Base-by-base conservation (phyloP, 2,329 filamentous ascomycete species). In the Elsinoe ampelina region DNA sequence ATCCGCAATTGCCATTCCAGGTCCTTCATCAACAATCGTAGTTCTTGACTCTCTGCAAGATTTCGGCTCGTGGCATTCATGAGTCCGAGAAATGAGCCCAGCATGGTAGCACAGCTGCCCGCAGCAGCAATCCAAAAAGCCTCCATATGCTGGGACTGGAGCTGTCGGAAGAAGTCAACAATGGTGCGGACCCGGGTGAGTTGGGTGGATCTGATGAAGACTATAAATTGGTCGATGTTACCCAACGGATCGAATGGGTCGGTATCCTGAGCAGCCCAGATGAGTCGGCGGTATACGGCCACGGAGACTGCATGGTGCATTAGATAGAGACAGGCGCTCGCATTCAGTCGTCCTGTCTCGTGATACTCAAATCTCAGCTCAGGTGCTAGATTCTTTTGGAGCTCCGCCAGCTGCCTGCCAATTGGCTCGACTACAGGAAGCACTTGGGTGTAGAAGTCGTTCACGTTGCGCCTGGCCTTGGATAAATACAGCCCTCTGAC, bases 141-240 rank as follows among this genome's bases (percentile, higher is more conserved):
- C 22, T 52, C 48, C 48, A 52, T 52, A 34, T 52, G 48, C 36
- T 52, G 48, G 8, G 48, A 52, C 20, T 52, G 48, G 26, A 52
- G 35, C 17, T 52, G 48, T 3, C 48, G 48, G 17, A 52, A 52
- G 34, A 52, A 52, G 12, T 52, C 34, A 8, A 52, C 48, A 13
- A 52, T 52, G 12, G 48, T 52, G 12, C 48, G 32, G 32, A 34
- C 48, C 3, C 48, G 15, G 3, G 48, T 52, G 13, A 52, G 34
- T n/a, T 52, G 48, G 1, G 48, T 52, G 1, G 48, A 36, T 39
- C 48, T 34, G 8, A 52, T 52, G 48, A 52, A 52, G 48, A 38
- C 17, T 10, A 52, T 52, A 34, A 52, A 52, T 19, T 52, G 32
- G 34, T 52, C 48, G 13, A 52, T 20, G 19, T 17, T 34, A 15